Base-by-base conservation (phyloP, 1,284 basidiomycete genomes). In the Meripilus lineatus region DNA sequence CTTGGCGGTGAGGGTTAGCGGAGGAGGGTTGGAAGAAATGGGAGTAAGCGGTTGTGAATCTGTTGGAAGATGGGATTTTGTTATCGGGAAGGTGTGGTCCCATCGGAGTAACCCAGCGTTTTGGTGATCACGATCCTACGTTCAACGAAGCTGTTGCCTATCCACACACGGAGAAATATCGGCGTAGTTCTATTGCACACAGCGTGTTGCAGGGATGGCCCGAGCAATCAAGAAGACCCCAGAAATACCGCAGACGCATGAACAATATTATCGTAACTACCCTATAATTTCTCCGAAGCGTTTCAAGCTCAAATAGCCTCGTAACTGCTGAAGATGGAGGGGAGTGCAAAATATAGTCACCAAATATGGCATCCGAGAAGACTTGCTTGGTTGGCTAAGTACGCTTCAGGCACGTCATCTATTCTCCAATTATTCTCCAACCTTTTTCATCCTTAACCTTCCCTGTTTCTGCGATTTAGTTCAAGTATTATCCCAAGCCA, bases 31-130 rank as follows among this genome's bases (percentile, higher is more conserved):
- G 34, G 18, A 36, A 6, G 36, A n/a, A 18, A 22, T 18, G 17
- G 21, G 17, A 22, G 11, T 20, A 38, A 20, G 17, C 21, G 36
- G 23, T 38, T 30, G 28, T 30, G 28, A 30, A 30, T 10, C 28
- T n/a, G 8, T n/a, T 30, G 28, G 28, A n/a, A n/a, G n/a, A n/a
- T n/a, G n/a, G n/a, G n/a, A n/a, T n/a, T 30, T 38, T 14, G 37
- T 8, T 38, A 21, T 21, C 22, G 10, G 11, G 40, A 41, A 17
- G 40, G 40, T 41, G 37, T 20, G 14, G n/a, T 18, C 30, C 26
- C 21, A 32, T 45, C 43, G 43, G 43, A 45, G 24, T 38, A 45
- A 45, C 30, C 30, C 26, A 39, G 37, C 37, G 37, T 38, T 10
- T 15, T 8, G 32, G 11, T 34, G 32, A 42, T 42, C 41, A 42